These are phyloP conservation scores for Globisporangium recalcitrans DNA, from an alignment of 352 stramenopile species.

Conservation along the genomic window DNA sequence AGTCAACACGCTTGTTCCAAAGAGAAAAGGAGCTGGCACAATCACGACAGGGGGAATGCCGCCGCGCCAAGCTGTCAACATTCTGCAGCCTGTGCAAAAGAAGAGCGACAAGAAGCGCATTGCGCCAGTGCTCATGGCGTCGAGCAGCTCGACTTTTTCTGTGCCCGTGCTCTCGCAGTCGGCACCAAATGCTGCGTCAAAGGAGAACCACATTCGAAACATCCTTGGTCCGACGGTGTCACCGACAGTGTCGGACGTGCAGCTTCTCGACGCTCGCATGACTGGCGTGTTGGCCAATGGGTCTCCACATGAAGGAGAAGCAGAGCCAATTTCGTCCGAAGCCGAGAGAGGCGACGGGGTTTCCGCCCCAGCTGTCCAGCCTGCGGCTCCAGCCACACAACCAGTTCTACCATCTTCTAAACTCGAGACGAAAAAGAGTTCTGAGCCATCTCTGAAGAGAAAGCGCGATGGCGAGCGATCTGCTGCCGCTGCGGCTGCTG, in stretches of 20 bases:
- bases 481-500: slow-evolving; percentile 9
- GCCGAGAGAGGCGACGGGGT: neutral
- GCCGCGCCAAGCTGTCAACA: slow-evolving; percentile 26
- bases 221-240: slow-evolving; percentile 63
- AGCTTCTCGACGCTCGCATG: slow-evolving; percentile 57
- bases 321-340: slow-evolving; percentile 1
- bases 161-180: neutral
- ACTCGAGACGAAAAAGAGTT: slow-evolving; percentile 32
- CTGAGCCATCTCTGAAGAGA: slow-evolving; percentile 47
- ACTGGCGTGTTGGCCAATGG: slow-evolving; percentile 22
- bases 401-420: slow-evolving; percentile 17
- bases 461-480: slow-evolving; percentile 54
- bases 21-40: slow-evolving; percentile 40
- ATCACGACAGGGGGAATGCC: slow-evolving; percentile 12
- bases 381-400: slow-evolving; percentile 13
- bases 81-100: slow-evolving; percentile 30
- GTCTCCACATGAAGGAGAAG: slow-evolving; percentile 13
- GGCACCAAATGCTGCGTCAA: slow-evolving; percentile 43
- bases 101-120: slow-evolving; percentile 72
- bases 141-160: slow-evolving; percentile 18
- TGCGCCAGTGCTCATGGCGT: slow-evolving; percentile 33
- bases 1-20: slow-evolving; percentile 56
- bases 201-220: slow-evolving; percentile 78
- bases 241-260: slow-evolving; percentile 42
- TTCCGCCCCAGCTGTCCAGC: neutral